A percentile compares a stretch with the other conserved stretches of the same genome.
These are phyloP conservation scores for Mortierella sp. DNA, from an alignment of 371 early-diverging fungal genomes.

Conservation along the genomic window DNA sequence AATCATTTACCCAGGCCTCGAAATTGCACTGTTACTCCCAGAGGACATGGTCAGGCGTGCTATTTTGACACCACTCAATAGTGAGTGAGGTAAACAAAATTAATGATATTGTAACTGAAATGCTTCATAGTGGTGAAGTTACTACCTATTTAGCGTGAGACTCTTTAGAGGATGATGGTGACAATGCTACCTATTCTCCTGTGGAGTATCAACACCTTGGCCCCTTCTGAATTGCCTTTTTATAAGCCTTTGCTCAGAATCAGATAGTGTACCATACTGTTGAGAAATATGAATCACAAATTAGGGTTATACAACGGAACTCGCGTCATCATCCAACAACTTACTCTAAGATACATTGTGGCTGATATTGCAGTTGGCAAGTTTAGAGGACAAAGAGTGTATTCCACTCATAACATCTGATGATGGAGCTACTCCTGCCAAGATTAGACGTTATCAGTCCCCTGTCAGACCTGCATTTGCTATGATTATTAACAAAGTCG, in stretches of 20 bases:
- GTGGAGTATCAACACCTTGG: constrained; percentile 6
- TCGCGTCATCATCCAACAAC: constrained; percentile 1
- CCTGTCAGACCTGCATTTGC: constrained; percentile 45
- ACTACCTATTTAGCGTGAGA: no score
- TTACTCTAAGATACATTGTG: neutral
- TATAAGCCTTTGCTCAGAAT: constrained; percentile 10
- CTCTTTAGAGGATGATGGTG: no score
- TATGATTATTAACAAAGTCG: constrained; percentile 55
- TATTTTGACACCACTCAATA: no score
- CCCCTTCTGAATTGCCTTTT: neutral
- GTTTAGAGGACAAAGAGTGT: neutral
- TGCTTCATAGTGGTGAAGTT: no score
- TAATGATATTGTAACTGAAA: no score
- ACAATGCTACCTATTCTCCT: no score
- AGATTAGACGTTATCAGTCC: constrained; percentile 29
- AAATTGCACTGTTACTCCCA: no score
- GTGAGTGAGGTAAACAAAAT: no score
- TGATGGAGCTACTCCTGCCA: no score
- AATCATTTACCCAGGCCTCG: no score
- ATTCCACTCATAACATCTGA: constrained; percentile 13
- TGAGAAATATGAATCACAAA: constrained; percentile 13
- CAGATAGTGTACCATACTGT: constrained; percentile 16
- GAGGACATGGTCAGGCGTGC: no score
- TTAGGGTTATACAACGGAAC: constrained; percentile 20
- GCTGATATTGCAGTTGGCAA: constrained; percentile 3